A percentile compares a stretch with the other conserved stretches of the same genome.
Evolutionary conservation across 2,329 filamentous ascomycete species (phyloP).

Genomic region (Diaporthe batatas): DNA sequence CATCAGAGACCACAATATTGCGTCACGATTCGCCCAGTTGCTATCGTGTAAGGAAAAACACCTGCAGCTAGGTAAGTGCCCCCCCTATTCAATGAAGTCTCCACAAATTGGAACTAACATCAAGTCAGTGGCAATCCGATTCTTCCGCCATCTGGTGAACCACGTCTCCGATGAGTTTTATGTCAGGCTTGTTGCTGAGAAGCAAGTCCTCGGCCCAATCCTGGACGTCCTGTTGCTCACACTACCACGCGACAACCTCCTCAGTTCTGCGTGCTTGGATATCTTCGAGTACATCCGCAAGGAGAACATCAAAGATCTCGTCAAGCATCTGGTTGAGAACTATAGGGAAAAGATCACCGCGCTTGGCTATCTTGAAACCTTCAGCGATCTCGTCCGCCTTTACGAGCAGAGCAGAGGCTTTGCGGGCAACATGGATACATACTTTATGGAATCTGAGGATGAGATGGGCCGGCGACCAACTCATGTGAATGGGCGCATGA

Average conservation of each 20-base stretch:
- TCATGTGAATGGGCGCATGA: constrained; percentile 62
- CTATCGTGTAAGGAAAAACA: constrained; percentile 90
- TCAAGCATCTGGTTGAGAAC: constrained; percentile 86
- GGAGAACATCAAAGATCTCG: constrained; percentile 83
- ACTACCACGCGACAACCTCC: constrained; percentile 90
- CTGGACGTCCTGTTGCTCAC: constrained; percentile 86
- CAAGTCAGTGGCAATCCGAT: constrained; percentile 83
- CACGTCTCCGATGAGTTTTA: constrained; percentile 90
- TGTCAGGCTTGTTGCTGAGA: constrained; percentile 84
- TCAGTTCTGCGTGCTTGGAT: constrained; percentile 94
- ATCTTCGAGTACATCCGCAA: constrained; percentile 92
- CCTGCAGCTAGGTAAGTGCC: constrained; percentile 83
- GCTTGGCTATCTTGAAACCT: constrained; percentile 88
- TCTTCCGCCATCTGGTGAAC: constrained; percentile 88
- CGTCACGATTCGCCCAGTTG: constrained; percentile 84
- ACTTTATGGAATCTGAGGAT: constrained; percentile 79
- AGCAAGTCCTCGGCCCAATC: constrained; percentile 85
- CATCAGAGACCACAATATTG: constrained; percentile 83
- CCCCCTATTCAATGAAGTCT: neutral
- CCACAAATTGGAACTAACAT: constrained; percentile 44
- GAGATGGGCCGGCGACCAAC: constrained; percentile 61
- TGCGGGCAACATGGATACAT: constrained; percentile 72
- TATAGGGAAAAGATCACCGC: constrained; percentile 82
- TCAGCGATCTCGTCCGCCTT: constrained; percentile 78
- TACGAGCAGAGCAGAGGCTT: constrained; percentile 85